Base-by-base conservation (phyloP, 2,329 filamentous ascomycete species). In the Colletotrichum phormii region DNA sequence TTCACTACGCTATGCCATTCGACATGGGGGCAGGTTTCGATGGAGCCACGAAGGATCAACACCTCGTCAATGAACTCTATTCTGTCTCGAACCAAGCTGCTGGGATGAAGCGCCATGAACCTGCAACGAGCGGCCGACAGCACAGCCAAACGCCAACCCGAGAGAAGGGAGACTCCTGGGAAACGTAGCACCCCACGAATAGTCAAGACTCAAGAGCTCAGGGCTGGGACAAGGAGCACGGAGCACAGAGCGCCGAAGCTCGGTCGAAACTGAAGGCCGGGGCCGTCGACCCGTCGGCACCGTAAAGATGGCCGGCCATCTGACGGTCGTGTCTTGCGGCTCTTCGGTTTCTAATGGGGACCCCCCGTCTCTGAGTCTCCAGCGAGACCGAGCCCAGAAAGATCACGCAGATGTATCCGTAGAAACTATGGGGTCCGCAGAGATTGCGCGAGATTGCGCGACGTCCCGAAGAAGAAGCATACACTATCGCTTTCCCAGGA, bases 1-100 rank as follows among this genome's bases (percentile, higher is more conserved):
- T 31, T 29, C 53, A 13, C 26, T 31, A 31, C 15, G 53, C 7
- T 12, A 49, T 49, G 18, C 13, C 26, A 31, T 31, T 55, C 29
- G 53, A 15, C 13, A 18, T 55, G 15, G 53, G n/a, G 29, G 11
- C 53, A 55, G 53, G 5, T 15, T 18, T 29, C 22, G 26, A 31
- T 26, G 22, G 53, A 55, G 26, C 22, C 42, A 37, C 42, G 8
- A 18, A 49, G 18, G 42, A 49, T 49, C 42, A 55, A 55, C 15
- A 31, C 26, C 24, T 55, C 26, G 13, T 55, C 13, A 9, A 24
- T 18, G 24, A 55, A 70, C 60, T 70, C 67, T 65, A 59, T 29
- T 53, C 42, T 31, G 67, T 70, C 67, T 65, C 61, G 67, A 65
- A 37, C 67, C 67, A 70, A 65, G 54, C 67, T 70, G 61, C 67